Conservation (phyloP, 108 stramenopile genomes). For the Phaeodactylum tricornutum region DNA sequence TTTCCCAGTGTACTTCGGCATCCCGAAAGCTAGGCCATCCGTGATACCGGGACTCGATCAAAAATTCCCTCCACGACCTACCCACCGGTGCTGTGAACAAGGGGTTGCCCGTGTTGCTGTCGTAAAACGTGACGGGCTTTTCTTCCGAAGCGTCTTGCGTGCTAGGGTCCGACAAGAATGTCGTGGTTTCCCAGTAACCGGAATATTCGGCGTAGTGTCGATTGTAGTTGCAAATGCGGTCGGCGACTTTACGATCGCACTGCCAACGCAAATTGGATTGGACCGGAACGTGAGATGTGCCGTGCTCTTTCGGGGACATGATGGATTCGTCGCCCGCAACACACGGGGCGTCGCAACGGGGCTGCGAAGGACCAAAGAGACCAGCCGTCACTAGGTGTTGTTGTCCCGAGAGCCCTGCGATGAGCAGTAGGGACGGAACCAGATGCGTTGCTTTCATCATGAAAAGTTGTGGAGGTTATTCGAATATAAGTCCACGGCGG, state of each 20-base stretch:
- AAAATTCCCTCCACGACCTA: slow-evolving; percentile 58
- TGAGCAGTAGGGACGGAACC: too few species aligned
- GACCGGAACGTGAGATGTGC: slow-evolving; percentile 47
- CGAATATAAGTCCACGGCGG: too few species aligned
- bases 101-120: slow-evolving; percentile 73
- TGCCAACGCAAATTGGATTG: slow-evolving; percentile 70
- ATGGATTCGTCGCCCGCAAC: slow-evolving; percentile 26
- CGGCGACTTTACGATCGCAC: slow-evolving; percentile 51
- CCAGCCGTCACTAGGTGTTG: too few species aligned
- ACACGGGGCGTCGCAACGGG: slow-evolving; percentile 1
- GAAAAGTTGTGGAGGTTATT: too few species aligned
- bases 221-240: slow-evolving; percentile 79
- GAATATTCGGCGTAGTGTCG: slow-evolving; percentile 80
- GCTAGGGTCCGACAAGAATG: slow-evolving; percentile 37
- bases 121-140: slow-evolving; percentile 50
- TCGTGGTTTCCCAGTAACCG: slow-evolving; percentile 65
- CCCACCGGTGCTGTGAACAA: slow-evolving; percentile 59
- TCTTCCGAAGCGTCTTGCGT: slow-evolving; percentile 9
- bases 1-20: slow-evolving; percentile 53
- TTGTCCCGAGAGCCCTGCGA: too few species aligned
- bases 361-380: too few species aligned
- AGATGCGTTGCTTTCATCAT: too few species aligned
- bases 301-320: slow-evolving; percentile 61
- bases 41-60: slow-evolving; percentile 47
- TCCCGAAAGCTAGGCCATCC: slow-evolving; percentile 47